These are phyloP conservation scores for Purpureocillium lavendulum DNA, from an alignment of 2,329 filamentous ascomycete genomes.

Conservation along the genomic window DNA sequence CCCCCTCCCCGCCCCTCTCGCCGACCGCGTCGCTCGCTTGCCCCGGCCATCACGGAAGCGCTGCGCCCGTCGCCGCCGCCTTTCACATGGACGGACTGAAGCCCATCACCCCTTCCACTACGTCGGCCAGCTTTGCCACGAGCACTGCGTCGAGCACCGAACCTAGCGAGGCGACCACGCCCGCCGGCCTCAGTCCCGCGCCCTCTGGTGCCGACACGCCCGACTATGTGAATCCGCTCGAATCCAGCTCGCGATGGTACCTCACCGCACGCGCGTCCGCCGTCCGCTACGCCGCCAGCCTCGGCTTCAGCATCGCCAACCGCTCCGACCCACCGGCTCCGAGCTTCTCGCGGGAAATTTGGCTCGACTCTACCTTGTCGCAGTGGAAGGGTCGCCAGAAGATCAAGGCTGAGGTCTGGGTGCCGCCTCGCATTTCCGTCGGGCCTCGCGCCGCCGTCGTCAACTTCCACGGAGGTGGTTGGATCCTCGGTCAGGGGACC, in stretches of 20 bases:
- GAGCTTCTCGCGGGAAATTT: constrained; percentile 27
- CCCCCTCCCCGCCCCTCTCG: too few species aligned
- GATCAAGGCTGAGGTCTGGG: constrained; percentile 40
- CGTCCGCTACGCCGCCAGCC: constrained; percentile 33
- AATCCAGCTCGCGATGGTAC: constrained; percentile 33
- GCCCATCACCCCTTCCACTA: constrained; percentile 3
- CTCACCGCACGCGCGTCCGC: constrained; percentile 32
- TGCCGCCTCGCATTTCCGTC: constrained; percentile 22
- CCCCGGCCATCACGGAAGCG: too few species aligned
- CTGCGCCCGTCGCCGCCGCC: too few species aligned
- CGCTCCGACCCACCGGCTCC: constrained; percentile 30
- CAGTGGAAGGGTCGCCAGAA: constrained; percentile 24
- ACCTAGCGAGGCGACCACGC: constrained; percentile 8
- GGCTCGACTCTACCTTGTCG: constrained; percentile 33
- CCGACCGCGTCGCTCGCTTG: too few species aligned
- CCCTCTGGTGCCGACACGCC: constrained; percentile 18
- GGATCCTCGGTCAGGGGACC: constrained; percentile 53
- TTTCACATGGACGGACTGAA: constrained; percentile 7
- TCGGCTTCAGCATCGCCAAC: constrained; percentile 34
- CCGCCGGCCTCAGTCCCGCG: constrained; percentile 18
- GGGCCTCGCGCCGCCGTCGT: constrained; percentile 45
- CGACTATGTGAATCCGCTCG: constrained; percentile 35
- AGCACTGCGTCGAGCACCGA: constrained; percentile 6
- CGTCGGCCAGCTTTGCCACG: constrained; percentile 1
- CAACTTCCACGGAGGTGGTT: constrained; percentile 62